These are phyloP conservation scores for Magnolia changhungtana DNA, from an alignment of 164 flowering plant species.

Conservation along the genomic window DNA sequence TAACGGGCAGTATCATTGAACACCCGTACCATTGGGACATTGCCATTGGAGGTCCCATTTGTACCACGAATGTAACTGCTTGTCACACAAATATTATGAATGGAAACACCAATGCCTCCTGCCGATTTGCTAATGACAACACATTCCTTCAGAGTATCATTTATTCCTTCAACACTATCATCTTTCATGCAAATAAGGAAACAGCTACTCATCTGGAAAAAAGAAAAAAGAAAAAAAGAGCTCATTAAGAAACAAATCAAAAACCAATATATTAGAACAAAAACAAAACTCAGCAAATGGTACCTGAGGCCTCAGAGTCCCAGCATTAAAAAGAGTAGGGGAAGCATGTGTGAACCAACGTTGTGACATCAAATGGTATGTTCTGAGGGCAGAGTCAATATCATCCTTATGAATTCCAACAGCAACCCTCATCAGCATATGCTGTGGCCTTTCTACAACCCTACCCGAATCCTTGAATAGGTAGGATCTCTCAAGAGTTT, in stretches of 20 bases:
- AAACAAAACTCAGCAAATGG: neutral
- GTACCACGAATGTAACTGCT: conserved; percentile 98
- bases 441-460: conserved; percentile 97
- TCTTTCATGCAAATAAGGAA: conserved; percentile 96
- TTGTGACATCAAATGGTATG: conserved; percentile 96
- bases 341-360: conserved; percentile 99
- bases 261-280: neutral
- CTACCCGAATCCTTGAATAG: conserved; percentile 65
- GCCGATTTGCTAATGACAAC: conserved; percentile 99
- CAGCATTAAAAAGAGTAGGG: conserved; percentile 95
- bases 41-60: conserved; percentile 98
- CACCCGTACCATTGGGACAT: conserved; percentile 93
- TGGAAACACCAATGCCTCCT: conserved; percentile 97
- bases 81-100: conserved; percentile 93
- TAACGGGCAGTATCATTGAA: conserved; percentile 99
- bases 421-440: conserved; percentile 98
- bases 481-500: no score
- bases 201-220: conserved; percentile 89
- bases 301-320: conserved; percentile 98
- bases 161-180: conserved; percentile 84
- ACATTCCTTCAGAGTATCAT: conserved; percentile 51
- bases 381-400: conserved; percentile 80
- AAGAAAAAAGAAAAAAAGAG: no score
- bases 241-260: neutral
- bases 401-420: conserved; percentile 98